These are phyloP conservation scores for Kluyveromyces nonfermentans DNA, from an alignment of 805 yeast species.

Conservation along the genomic window DNA sequence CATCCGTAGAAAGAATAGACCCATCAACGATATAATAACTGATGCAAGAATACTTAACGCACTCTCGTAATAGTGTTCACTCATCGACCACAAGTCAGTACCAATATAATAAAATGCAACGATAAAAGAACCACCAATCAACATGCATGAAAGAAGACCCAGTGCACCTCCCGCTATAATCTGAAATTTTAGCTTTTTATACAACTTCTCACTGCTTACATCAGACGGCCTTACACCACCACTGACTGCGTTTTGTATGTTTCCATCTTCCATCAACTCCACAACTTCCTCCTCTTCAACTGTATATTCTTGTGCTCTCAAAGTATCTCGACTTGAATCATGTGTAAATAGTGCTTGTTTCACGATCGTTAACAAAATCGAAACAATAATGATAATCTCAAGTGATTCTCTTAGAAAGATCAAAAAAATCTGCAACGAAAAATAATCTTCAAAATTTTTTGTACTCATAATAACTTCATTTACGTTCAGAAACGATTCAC, in stretches of 20 bases:
- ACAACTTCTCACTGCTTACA: slow-evolving; percentile 28
- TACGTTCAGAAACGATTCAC: too few relatives aligned
- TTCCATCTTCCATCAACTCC: slow-evolving; percentile 9
- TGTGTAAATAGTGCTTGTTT: slow-evolving; percentile 44
- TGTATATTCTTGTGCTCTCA: not conserved
- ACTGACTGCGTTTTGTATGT: slow-evolving; percentile 1
- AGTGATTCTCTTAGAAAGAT: slow-evolving; percentile 65
- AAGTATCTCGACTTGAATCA: not conserved
- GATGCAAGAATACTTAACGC: slow-evolving; percentile 69
- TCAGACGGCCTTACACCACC: slow-evolving; percentile 9
- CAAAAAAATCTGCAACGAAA: slow-evolving; percentile 66
- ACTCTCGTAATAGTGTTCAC: slow-evolving; percentile 90
- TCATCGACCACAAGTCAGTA: slow-evolving; percentile 74
- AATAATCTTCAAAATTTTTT: slow-evolving; percentile 35
- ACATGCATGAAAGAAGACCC: slow-evolving; percentile 60
- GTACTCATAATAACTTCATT: not conserved
- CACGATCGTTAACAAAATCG: slow-evolving; percentile 62
- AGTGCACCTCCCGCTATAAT: slow-evolving; percentile 74
- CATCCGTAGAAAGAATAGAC: slow-evolving; percentile 68
- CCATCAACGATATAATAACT: slow-evolving; percentile 76
- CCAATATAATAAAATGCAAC: slow-evolving; percentile 67
- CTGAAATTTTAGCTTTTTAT: slow-evolving; percentile 47
- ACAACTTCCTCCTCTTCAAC: slow-evolving; percentile 27
- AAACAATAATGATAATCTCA: slow-evolving; percentile 67
- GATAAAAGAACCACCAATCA: slow-evolving; percentile 67